A percentile compares a stretch with the other conserved stretches of the same genome.
These are phyloP conservation scores for Panaeolus cyanescens DNA, from an alignment of 768 basidiomycete genomes.

Conservation along the genomic window DNA sequence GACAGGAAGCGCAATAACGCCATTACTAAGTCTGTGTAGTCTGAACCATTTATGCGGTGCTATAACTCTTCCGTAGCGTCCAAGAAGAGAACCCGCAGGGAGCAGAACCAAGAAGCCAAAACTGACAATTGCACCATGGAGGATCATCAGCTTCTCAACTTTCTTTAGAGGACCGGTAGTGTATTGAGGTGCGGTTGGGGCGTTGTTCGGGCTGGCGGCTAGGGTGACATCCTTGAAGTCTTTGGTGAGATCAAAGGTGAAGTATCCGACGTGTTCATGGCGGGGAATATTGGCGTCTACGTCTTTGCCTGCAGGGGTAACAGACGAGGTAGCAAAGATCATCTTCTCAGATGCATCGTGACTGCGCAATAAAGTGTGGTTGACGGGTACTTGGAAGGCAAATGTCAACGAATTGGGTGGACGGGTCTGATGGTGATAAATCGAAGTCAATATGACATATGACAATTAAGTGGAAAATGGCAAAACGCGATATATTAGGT, in stretches of 20 bases:
- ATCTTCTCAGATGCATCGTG: slow-evolving; percentile 29
- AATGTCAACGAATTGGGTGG: slow-evolving; percentile 36
- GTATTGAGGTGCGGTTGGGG: slow-evolving; percentile 12
- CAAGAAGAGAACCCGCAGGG: slow-evolving; percentile 53
- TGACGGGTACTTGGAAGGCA: slow-evolving; percentile 43
- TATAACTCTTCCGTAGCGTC: slow-evolving; percentile 54
- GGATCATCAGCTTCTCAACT: slow-evolving; percentile 45
- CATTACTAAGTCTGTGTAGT: slow-evolving; percentile 53
- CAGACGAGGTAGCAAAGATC: slow-evolving; percentile 43
- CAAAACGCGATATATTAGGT: neutral
- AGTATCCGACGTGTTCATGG: slow-evolving; percentile 36
- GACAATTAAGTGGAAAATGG: slow-evolving; percentile 5
- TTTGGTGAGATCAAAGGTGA: slow-evolving; percentile 35
- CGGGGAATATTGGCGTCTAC: slow-evolving; percentile 16
- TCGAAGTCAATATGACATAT: slow-evolving; percentile 21
- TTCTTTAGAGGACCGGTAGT: slow-evolving; percentile 21
- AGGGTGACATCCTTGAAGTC: slow-evolving; percentile 19
- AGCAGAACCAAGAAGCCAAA: slow-evolving; percentile 59
- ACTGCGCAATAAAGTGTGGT: slow-evolving; percentile 31
- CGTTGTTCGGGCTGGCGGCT: neutral
- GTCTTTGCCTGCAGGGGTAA: slow-evolving; percentile 23
- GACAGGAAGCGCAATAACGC: slow-evolving; percentile 48
- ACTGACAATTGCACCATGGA: slow-evolving; percentile 53
- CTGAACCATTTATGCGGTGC: slow-evolving; percentile 53
- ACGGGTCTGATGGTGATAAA: slow-evolving; percentile 9